Evolutionary conservation across 208 protist species (phyloP).

Genomic region (Leishmania martiniquensis): DNA sequence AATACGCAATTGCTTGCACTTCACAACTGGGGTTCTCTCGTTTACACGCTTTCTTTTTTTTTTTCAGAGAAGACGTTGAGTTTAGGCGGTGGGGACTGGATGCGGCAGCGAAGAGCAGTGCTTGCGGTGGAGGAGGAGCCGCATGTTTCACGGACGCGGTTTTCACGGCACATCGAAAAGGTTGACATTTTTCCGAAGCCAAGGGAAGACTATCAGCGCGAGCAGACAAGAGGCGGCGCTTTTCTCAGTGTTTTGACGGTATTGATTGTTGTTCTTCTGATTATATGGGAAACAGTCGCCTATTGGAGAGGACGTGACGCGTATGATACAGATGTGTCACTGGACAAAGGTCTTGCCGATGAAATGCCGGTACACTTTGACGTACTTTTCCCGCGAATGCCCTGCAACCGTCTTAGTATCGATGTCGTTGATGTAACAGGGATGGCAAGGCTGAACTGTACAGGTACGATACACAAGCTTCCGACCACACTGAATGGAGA

Average conservation of each 20-base stretch:
- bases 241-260: conserved; percentile 53
- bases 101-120: conserved; percentile 14
- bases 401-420: conserved; percentile 72
- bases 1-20: no score
- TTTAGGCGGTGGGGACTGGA: not conserved
- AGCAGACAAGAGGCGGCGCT: conserved; percentile 54
- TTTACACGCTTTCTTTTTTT: not conserved
- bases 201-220: conserved; percentile 62
- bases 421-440: conserved; percentile 73
- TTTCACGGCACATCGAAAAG: conserved; percentile 41
- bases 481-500: conserved; percentile 35
- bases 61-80: not conserved
- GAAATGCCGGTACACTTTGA: conserved; percentile 80
- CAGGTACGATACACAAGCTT: conserved; percentile 59
- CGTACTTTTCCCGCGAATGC: conserved; percentile 67
- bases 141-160: not conserved
- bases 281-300: conserved; percentile 52
- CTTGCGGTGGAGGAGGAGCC: not conserved
- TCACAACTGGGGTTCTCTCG: no score
- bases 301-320: conserved; percentile 62
- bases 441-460: conserved; percentile 55
- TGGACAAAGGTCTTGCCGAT: conserved; percentile 49
- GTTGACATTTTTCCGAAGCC: conserved; percentile 71
- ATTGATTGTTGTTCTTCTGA: conserved; percentile 44
- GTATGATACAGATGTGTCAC: conserved; percentile 62